phyloP scores from a whole-genome alignment of 805 yeast species.

The Wickerhamiella azyma region DNA sequence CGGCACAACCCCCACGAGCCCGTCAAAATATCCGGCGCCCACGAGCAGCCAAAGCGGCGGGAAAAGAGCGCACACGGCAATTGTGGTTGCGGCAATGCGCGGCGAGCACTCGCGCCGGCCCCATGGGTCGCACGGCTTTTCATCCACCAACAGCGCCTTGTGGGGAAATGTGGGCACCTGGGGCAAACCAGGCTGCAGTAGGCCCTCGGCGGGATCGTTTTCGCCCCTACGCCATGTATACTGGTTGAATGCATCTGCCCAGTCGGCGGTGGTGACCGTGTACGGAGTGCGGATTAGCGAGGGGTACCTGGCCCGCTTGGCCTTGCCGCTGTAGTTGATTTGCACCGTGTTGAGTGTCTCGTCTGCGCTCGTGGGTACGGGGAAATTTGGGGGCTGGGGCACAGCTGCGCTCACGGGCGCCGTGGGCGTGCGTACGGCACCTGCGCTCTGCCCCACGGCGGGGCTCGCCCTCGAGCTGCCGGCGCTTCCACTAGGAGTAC shows the following conservation, averaged over 20 bases:
- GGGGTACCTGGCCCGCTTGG: constrained; percentile 3
- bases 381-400: too few species aligned
- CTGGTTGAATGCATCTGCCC: constrained; percentile 1
- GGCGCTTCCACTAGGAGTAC: background rate
- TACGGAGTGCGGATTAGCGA: constrained; percentile 6
- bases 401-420: too few species aligned
- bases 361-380: background rate
- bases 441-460: background rate
- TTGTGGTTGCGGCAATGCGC: constrained; percentile 14
- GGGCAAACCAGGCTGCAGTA: constrained; percentile 16
- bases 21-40: constrained; percentile 28
- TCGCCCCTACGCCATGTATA: constrained; percentile 2
- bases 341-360: constrained; percentile 1
- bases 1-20: constrained; percentile 24
- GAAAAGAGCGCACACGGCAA: constrained; percentile 19
- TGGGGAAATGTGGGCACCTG: constrained; percentile 14
- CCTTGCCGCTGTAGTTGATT: constrained; percentile 1
- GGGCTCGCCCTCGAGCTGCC: background rate
- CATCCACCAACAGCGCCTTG: constrained; percentile 3
- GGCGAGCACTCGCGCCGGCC: constrained; percentile 15
- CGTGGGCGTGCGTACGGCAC: background rate
- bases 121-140: constrained; percentile 14
- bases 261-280: constrained; percentile 4
- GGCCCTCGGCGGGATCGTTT: constrained; percentile 5
- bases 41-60: constrained; percentile 30